Evolutionary conservation across 805 yeast genomes (phyloP), one percentile per base, ranked within the genome.

Genomic region (Nakazawaea laoshanensis): DNA sequence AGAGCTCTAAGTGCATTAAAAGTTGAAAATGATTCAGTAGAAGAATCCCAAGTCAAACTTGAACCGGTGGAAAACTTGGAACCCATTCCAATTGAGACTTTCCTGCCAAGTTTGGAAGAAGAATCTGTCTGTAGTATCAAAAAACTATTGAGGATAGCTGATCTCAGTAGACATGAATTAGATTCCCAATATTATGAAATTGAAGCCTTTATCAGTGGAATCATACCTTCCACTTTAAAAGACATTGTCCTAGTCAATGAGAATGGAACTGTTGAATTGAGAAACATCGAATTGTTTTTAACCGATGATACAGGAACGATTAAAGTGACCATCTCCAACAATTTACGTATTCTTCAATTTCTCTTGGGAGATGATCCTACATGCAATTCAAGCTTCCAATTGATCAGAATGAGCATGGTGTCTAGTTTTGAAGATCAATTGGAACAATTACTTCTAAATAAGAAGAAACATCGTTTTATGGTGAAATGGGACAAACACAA

Each of bases 331-430:
- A 19, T 36, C 7, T 36, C 39, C 3, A 27, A 36, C 10, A 30
- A 36, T 15, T 23, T 30, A 5, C 25, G 24, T 7, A 31, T 36
- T 10, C 24, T 31, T 7, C 27, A 24, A 17, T 36, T 36, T 19
- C 16, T 36, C n/a, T 10, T 27, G 3, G 35, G 34, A 16, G 35
- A 36, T 18, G 34, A 36, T 14, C 10, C 5, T 4, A n/a, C 35
- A 3, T 31, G 28, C 14, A 36, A 36, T 16, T 36, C 39, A 6
- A 14, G 13, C 12, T 4, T 19, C 12, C 30, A 16, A 19, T 28
- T 36, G 19, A 8, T 36, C 15, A 23, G 28, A 15, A n/a, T n/a
- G n/a, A n/a, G n/a, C n/a, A n/a, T n/a, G 16, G 5, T 12, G 7
- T 10, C 21, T 17, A 5, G 31, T 27, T 11, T 16, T 6, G 19